Evolutionary conservation across 1,284 basidiomycete genomes (phyloP).

Genomic region (Cutaneotrichosporon cutaneum): DNA sequence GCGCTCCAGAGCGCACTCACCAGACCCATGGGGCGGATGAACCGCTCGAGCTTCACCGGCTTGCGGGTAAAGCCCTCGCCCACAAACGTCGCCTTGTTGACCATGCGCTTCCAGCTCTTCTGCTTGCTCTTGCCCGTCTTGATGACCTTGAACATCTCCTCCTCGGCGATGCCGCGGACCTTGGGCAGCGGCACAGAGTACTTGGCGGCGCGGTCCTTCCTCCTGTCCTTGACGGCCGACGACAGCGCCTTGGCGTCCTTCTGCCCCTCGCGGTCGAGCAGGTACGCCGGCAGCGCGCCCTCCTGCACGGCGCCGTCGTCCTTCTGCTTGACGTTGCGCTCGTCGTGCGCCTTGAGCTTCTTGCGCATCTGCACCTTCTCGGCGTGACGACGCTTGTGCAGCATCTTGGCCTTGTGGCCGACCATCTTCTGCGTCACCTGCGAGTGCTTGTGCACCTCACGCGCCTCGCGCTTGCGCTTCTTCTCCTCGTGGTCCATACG

Average conservation of each 20-base stretch:
- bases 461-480: conserved; percentile 84
- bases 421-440: conserved; percentile 88
- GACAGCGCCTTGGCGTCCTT: conserved; percentile 96
- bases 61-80: conserved; percentile 98
- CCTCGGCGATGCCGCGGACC: conserved; percentile 96
- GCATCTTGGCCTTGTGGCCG: conserved; percentile 95
- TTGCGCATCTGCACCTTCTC: conserved; percentile 99
- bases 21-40: conserved; percentile 94
- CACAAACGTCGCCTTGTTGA: conserved; percentile 98
- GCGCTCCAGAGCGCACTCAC: conserved; percentile 20
- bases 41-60: conserved; percentile 98
- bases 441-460: conserved; percentile 84
- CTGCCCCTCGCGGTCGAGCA: conserved; percentile 95
- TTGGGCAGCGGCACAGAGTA: conserved; percentile 96
- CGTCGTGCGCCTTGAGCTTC: conserved; percentile 98
- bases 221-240: conserved; percentile 96
- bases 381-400: conserved; percentile 91
- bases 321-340: conserved; percentile 93
- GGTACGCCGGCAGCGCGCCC: conserved; percentile 86
- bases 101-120: conserved; percentile 99
- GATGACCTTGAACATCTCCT: conserved; percentile 99
- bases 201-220: conserved; percentile 98
- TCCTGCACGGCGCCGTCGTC: conserved; percentile 78
- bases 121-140: conserved; percentile 96
- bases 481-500: conserved; percentile 53